phyloP scores from a whole-genome alignment of 345 rosid species.

The Heritiera fomes region DNA sequence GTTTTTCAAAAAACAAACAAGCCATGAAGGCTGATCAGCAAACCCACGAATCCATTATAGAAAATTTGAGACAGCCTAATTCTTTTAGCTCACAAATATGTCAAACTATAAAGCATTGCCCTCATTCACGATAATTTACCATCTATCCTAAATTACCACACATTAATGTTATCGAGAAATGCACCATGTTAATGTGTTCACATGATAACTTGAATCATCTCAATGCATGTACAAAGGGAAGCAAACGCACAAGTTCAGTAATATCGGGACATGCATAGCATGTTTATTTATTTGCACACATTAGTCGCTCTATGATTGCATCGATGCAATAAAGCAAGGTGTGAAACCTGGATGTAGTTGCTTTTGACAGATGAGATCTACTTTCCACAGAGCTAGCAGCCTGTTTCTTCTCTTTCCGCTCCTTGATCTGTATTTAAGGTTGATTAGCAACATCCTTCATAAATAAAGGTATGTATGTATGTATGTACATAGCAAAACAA shows the following conservation, averaged over 20 bases:
- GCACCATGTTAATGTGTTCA: too few species aligned
- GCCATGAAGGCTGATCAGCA: not conserved
- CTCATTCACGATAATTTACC: not conserved
- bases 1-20: not conserved
- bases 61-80: not conserved
- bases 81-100: not conserved
- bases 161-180: too few species aligned
- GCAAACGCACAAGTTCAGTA: not conserved
- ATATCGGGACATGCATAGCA: not conserved
- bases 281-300: not conserved
- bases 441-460: conserved; percentile 10
- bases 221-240: not conserved
- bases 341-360: conserved; percentile 78
- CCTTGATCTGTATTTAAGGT: conserved; percentile 60
- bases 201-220: not conserved
- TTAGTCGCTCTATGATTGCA: not conserved
- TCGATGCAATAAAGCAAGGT: not conserved
- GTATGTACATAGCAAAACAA: too few species aligned
- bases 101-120: not conserved
- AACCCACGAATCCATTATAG: not conserved
- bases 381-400: conserved; percentile 59
- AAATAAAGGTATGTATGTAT: not conserved
- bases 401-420: conserved; percentile 68
- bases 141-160: not conserved
- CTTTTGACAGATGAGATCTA: conserved; percentile 68